These are phyloP conservation scores for Daldinia vernicosa DNA, from an alignment of 495 filamentous ascomycete species.

Conservation along the genomic window DNA sequence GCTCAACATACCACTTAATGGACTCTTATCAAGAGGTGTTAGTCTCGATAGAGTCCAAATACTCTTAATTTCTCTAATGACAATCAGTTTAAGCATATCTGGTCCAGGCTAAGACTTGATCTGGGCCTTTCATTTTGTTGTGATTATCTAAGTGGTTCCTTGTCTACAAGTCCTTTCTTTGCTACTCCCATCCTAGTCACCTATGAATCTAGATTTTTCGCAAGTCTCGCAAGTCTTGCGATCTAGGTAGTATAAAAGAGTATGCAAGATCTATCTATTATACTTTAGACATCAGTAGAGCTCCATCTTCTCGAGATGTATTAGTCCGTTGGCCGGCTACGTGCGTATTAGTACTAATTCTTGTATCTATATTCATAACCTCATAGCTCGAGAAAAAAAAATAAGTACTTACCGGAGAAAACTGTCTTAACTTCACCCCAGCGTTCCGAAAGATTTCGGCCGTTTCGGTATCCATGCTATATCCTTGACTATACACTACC, in stretches of 20 bases:
- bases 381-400: neutral
- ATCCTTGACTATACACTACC: constrained; percentile 92
- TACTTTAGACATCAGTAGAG: constrained; percentile 26
- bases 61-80: constrained; percentile 42
- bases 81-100: constrained; percentile 26
- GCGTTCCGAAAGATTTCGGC: constrained; percentile 80
- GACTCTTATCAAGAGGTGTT: constrained; percentile 31
- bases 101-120: neutral
- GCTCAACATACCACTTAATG: constrained; percentile 34
- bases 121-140: neutral
- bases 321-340: constrained; percentile 63
- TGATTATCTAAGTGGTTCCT: neutral
- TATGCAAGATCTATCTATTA: neutral
- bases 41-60: constrained; percentile 31
- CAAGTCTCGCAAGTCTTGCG: neutral
- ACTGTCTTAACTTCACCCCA: constrained; percentile 81
- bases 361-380: neutral
- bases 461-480: constrained; percentile 90
- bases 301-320: constrained; percentile 61
- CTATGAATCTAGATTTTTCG: neutral
- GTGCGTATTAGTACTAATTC: constrained; percentile 10
- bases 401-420: constrained; percentile 71
- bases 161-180: neutral
- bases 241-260: neutral
- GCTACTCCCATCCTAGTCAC: neutral